These are phyloP conservation scores for Diatrype stigma DNA, from an alignment of 2,329 filamentous ascomycete species.

Conservation along the genomic window DNA sequence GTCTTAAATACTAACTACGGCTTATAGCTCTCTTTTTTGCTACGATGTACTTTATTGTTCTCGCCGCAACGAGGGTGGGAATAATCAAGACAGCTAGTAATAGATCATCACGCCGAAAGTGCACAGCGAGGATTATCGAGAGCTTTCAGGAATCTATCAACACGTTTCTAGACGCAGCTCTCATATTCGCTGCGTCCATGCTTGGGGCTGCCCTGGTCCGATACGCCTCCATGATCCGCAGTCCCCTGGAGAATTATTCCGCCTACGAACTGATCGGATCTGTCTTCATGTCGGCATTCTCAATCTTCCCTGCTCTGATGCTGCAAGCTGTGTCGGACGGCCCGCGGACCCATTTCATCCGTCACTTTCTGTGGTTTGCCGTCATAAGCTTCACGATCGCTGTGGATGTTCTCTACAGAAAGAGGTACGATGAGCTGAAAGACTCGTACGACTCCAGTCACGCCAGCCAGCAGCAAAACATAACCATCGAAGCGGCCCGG, in stretches of 20 bases:
- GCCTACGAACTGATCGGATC: constrained; percentile 16
- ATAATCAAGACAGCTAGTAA: background rate
- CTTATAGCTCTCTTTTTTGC: constrained; percentile 8
- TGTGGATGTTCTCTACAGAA: constrained; percentile 13
- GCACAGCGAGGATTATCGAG: background rate
- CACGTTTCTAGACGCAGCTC: constrained; percentile 12
- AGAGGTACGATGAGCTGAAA: background rate
- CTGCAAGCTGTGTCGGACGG: constrained; percentile 9
- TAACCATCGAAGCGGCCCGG: too few relatives aligned
- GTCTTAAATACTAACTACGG: background rate
- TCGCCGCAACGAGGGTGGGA: constrained; percentile 6
- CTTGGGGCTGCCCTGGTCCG: constrained; percentile 15
- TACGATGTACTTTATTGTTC: constrained; percentile 9
- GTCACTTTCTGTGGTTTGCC: constrained; percentile 17
- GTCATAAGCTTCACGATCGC: constrained; percentile 12
- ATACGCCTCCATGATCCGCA: constrained; percentile 5
- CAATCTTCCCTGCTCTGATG: constrained; percentile 14
- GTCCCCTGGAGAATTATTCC: constrained; percentile 12
- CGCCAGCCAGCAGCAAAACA: constrained; percentile 1
- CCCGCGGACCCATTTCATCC: constrained; percentile 7
- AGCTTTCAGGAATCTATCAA: constrained; percentile 12
- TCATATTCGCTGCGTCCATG: constrained; percentile 17
- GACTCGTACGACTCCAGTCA: background rate
- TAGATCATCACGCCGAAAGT: background rate
- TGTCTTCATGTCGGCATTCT: constrained; percentile 16